Evolutionary conservation across 768 basidiomycete genomes (phyloP), one percentile per base, ranked within the genome.

Genomic region (Termitomyces sp.): DNA sequence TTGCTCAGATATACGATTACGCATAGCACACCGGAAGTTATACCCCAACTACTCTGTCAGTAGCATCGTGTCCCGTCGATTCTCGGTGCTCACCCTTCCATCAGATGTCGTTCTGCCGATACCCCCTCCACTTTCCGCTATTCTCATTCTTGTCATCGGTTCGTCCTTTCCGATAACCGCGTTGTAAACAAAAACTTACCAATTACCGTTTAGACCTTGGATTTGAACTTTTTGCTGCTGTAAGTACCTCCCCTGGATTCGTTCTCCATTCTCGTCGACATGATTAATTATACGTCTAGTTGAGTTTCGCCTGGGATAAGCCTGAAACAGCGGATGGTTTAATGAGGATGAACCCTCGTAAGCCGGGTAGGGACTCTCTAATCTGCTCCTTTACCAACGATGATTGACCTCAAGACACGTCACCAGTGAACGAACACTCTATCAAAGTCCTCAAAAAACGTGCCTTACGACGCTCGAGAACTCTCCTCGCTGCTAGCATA

Each of bases 251-350:
- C 19, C 3, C 11, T 7, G 14, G 35, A 28, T 27, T 37, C 52
- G 21, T 14, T 17, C 12, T 35, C 17, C 19, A 23, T 21, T 19
- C 14, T 32, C 14, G 27, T 19, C 21, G 4, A 30, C 10, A 16
- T 14, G 2, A 17, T 11, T 32, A 25, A 51, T 35, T n/a, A 42
- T 12, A 9, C 34, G 19, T 17, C 28, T 19, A 84, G 82, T 73
- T 88, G 14, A 84, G 85, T 1, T 88, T 88, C 56, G 86, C 86
- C 0, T 88, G 86, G 86, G 86, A 88, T 66, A 74, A 82, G 59
- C 83, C 86, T 0, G 85, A 88, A 67, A 83, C 83, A 0, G 62
- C 67, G 32, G 85, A 86, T 62, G 84, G 84, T 27, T 67, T 88
- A 35, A 88, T 88, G 86, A 79, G 84, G 23, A 73, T 86, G 75